Conservation (phyloP, 2,329 filamentous ascomycete species). For the Hysterium pulicare region DNA sequence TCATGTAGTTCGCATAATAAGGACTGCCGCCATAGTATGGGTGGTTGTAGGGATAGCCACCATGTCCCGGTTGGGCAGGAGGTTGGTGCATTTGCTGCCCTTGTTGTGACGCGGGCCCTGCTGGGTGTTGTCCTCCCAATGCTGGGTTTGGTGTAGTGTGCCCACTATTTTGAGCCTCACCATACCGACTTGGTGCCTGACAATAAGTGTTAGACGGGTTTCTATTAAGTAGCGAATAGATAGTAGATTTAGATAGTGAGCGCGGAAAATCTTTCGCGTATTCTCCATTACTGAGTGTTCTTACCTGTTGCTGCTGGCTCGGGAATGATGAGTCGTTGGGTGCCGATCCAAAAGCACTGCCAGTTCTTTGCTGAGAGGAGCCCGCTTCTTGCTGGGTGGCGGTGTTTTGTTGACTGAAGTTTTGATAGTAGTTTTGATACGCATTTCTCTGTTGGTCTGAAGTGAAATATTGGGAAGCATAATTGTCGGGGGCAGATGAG, state of each 20-base stretch:
- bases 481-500: constrained; percentile 74
- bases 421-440: constrained; percentile 66
- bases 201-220: constrained; percentile 14
- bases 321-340: constrained; percentile 60
- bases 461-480: constrained; percentile 76
- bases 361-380: constrained; percentile 69
- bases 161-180: constrained; percentile 79
- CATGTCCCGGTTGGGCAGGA: constrained; percentile 45
- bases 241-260: background rate
- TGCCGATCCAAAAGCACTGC: constrained; percentile 67
- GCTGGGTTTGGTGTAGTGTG: constrained; percentile 87
- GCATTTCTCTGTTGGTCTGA: constrained; percentile 70
- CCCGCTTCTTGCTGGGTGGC: constrained; percentile 67
- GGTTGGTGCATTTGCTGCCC: constrained; percentile 49
- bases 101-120: constrained; percentile 45
- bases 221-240: background rate
- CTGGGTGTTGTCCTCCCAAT: constrained; percentile 52
- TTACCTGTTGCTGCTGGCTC: constrained; percentile 58
- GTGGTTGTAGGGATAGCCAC: constrained; percentile 44
- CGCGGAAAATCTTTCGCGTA: background rate
- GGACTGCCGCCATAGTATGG: constrained; percentile 62
- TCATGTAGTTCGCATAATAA: constrained; percentile 61
- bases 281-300: constrained; percentile 8
- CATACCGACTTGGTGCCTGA: constrained; percentile 63
- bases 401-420: constrained; percentile 49